Evolutionary conservation across 208 protist genomes (phyloP).

Genomic region (Acanthamoeba healyi): DNA sequence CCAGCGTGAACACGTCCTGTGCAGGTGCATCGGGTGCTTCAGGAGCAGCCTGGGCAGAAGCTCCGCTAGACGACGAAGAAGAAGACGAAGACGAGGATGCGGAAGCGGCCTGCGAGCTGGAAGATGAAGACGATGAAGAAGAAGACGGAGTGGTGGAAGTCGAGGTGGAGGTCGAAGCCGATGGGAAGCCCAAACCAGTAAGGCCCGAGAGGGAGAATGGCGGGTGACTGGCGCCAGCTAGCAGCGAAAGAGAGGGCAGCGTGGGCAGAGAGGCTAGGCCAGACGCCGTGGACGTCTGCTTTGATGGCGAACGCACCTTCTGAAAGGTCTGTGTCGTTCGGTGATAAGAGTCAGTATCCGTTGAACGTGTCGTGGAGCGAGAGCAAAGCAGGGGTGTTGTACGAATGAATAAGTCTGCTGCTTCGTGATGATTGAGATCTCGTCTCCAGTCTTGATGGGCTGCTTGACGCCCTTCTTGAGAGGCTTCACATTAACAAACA

Average conservation of each 20-base stretch:
- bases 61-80: not conserved
- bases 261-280: not conserved
- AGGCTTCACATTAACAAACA: slow-evolving; percentile 55
- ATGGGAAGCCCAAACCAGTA: not conserved
- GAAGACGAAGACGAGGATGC: slow-evolving; percentile 48
- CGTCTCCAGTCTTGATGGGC: slow-evolving; percentile 64
- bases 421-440: slow-evolving; percentile 71
- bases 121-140: slow-evolving; percentile 11
- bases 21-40: not conserved
- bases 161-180: not conserved
- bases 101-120: not conserved
- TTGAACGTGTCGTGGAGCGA: not conserved
- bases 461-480: slow-evolving; percentile 68
- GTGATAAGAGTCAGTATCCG: not conserved
- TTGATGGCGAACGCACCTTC: slow-evolving; percentile 49
- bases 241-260: slow-evolving; percentile 14
- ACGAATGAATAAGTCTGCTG: slow-evolving; percentile 73
- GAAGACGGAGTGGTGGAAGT: slow-evolving; percentile 19
- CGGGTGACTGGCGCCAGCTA: not conserved
- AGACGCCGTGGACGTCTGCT: not conserved
- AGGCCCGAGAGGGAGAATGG: not conserved
- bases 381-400: not conserved
- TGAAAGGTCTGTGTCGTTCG: slow-evolving; percentile 44
- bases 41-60: not conserved
- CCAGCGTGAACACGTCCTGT: not conserved